Base-by-base conservation (phyloP, 1,139 yeast species). In the Saccharomyces hybrid region DNA sequence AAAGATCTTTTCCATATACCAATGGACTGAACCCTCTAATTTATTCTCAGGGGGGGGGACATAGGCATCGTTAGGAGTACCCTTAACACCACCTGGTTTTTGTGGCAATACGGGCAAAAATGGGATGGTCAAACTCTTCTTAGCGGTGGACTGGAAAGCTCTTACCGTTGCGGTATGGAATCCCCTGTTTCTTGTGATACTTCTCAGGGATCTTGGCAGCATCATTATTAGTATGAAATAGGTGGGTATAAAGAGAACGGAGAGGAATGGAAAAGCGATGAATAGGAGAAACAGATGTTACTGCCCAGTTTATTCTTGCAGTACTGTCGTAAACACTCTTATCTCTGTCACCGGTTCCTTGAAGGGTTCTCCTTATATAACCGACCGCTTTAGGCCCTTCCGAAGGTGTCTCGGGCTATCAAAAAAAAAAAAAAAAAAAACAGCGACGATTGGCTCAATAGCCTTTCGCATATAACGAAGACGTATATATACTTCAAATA, bases 21-120 rank as follows among this genome's bases (percentile, higher is more conserved):
- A 86, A 73, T 86, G 93, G 60, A 75, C 73, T 9, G 88, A 82
- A 29, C 93, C 93, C 60, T 84, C 84, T 27, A 70, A 59, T 62
- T 76, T 80, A 60, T 76, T 73, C 13, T 83, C 70, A 50, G 74
- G 69, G 52, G 93, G 93, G 7, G 81, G 78, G 6, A 76, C 75
- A 63, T 79, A 83, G 25, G 93, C 88, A 59, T 86, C 93, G 67
- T 86, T 86, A 46, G 86, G 89, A 5, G 86, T 80, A 27, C 91
- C 95, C 42, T 82, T 81, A 53, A 86, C 79, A 68, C 79, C 75
- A 47, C 93, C 90, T 55, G 93, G 88, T 46, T 91, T 90, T 70
- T 85, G 91, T 55, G 87, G 86, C 54, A 83, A 78, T 44, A 72
- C 76, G 67, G 74, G 79, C 71, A 74, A 59, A 56, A 73, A 73